phyloP scores from a whole-genome alignment of 768 basidiomycete species.

The Termitomyces sp. region DNA sequence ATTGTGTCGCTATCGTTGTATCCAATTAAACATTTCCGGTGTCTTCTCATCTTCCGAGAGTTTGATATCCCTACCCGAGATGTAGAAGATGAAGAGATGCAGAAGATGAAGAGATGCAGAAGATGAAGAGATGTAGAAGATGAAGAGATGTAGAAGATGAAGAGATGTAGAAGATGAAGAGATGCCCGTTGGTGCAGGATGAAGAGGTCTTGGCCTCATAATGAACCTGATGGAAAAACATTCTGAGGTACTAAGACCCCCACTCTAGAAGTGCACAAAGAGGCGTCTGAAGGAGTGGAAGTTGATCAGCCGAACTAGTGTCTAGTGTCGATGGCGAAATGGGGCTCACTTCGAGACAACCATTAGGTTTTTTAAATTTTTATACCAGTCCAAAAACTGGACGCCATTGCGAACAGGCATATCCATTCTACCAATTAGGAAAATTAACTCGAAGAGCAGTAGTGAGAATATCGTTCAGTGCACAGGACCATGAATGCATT shows the following conservation, averaged over 20 bases:
- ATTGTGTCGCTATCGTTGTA: not conserved
- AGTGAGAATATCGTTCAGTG: not conserved
- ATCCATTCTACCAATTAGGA: slow-evolving; percentile 2
- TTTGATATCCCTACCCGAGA: slow-evolving; percentile 8
- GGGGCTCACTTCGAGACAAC: not conserved
- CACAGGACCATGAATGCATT: not conserved
- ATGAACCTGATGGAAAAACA: not conserved
- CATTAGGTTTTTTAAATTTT: not conserved
- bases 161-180: no score
- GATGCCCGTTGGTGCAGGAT: slow-evolving; percentile 2
- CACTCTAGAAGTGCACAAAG: not conserved
- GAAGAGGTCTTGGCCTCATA: not conserved
- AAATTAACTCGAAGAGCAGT: not conserved
- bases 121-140: not conserved
- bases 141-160: not conserved
- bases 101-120: not conserved
- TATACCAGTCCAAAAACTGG: slow-evolving; percentile 2
- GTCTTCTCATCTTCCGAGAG: slow-evolving; percentile 1
- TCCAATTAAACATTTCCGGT: not conserved
- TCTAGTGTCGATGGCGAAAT: not conserved
- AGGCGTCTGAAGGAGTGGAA: no score
- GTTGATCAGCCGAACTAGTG: no score
- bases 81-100: slow-evolving; percentile 8
- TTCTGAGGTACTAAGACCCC: not conserved
- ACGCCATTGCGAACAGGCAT: slow-evolving; percentile 1